Base-by-base conservation (phyloP, 371 early-diverging fungal species). In the Mortierella sp. region DNA sequence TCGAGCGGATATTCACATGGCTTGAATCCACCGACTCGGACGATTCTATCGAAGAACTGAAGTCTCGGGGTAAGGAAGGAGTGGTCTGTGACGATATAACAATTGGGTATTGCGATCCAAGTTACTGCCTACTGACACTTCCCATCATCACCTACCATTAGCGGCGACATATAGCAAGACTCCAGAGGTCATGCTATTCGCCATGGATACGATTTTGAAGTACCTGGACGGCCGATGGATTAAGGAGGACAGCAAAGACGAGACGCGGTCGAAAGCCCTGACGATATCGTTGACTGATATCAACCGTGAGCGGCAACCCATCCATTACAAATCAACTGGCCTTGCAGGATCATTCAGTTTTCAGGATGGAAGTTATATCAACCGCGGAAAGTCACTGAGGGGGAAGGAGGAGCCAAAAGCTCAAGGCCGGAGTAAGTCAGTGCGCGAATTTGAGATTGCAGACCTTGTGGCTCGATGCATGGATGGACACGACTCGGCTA, bases 211-310 rank as follows among this genome's bases (percentile, higher is more conserved):
- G 14, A 65, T 80, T 41, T 48, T 87, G 32, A 75, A 71, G 43
- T 87, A 75, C 44, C 75, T 82, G 51, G 87, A 87, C 21, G 87
- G 87, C 32, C 80, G 87, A 21, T 87, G 87, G 87, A 68, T 77
- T 27, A 72, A 63, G 38, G 49, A 46, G 3, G 75, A 78, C 12
- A 70, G 48, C 18, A 80, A 79, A 29, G 78, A 73, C 24, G 78
- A 68, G 27, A 74, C 49, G n/a, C 49, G 55, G 24, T 46, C 78
- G 21, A 71, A 79, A 48, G 65, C 41, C 29, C 41, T 65, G 8
- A 72, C 71, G 29, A 71, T 74, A 6, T 87, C 87, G 18, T 72
- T 87, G 68, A 29, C 80, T 44, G 83, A 80, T 14, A 83, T 83
- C 35, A 87, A 87, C 38, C 70, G 75, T 16, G 77, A 78, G 12